These are phyloP conservation scores for Backusella sp. DNA, from an alignment of 192 early-diverging fungal species.

Conservation along the genomic window DNA sequence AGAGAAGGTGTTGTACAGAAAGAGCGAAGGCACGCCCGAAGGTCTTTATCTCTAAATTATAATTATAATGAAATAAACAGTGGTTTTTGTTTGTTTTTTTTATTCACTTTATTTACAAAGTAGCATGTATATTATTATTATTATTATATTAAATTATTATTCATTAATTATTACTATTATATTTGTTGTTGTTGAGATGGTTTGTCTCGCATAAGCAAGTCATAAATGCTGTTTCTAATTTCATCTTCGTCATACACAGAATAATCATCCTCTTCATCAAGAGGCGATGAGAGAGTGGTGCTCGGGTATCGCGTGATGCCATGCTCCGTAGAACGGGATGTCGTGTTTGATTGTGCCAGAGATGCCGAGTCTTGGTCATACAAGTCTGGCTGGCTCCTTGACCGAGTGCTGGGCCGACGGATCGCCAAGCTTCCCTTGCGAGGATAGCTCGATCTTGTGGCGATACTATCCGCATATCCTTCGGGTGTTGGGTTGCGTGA, in stretches of 20 bases:
- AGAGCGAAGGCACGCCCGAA: constrained; percentile 98
- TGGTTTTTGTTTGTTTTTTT: background rate
- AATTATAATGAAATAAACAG: too few relatives aligned
- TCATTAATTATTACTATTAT: background rate
- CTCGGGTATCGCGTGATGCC: background rate
- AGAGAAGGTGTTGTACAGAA: constrained; percentile 97
- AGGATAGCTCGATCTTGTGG: background rate
- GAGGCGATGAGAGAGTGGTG: background rate
- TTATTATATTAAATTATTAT: background rate
- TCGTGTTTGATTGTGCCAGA: background rate
- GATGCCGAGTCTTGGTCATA: background rate
- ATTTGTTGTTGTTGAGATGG: background rate
- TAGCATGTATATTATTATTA: background rate
- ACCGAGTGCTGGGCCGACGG: background rate
- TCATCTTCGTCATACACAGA: constrained; percentile 21
- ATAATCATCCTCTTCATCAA: background rate
- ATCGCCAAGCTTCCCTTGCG: background rate
- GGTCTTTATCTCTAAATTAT: constrained; percentile 84
- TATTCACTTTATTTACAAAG: background rate
- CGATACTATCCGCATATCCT: background rate
- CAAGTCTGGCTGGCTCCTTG: background rate
- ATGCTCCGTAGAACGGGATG: background rate
- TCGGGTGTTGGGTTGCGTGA: background rate
- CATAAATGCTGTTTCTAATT: constrained; percentile 16
- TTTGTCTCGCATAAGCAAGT: background rate